Conservation (phyloP, 129 eudicot species). For the Artemisia argyi region DNA sequence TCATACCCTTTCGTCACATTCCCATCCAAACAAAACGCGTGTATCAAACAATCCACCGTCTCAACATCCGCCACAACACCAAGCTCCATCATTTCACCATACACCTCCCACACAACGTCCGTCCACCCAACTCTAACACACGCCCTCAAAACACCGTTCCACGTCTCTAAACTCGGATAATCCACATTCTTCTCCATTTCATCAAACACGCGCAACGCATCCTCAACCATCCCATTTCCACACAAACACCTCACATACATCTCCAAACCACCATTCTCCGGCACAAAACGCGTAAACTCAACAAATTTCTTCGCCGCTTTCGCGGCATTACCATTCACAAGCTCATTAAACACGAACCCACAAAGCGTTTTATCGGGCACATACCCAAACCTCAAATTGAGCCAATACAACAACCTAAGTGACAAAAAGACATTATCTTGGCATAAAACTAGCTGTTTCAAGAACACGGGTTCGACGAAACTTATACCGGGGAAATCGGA, state of each 20-base stretch:
- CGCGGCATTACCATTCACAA: slow-evolving; percentile 55
- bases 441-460: slow-evolving; percentile 46
- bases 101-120: slow-evolving; percentile 70
- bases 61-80: slow-evolving; percentile 59
- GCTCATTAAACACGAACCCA: slow-evolving; percentile 43
- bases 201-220: slow-evolving; percentile 53
- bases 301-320: slow-evolving; percentile 52
- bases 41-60: slow-evolving; percentile 55
- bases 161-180: slow-evolving; percentile 48
- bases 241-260: slow-evolving; percentile 50
- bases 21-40: slow-evolving; percentile 57
- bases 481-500: slow-evolving; percentile 53
- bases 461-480: slow-evolving; percentile 48
- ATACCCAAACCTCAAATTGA: slow-evolving; percentile 40
- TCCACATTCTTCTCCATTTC: slow-evolving; percentile 33
- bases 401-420: slow-evolving; percentile 55
- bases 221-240: slow-evolving; percentile 55
- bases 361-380: slow-evolving; percentile 35
- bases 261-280: slow-evolving; percentile 47
- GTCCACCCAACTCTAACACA: slow-evolving; percentile 38
- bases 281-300: slow-evolving; percentile 35
- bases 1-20: slow-evolving; percentile 52
- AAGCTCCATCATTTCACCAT: slow-evolving; percentile 53
- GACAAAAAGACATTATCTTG: slow-evolving; percentile 51
- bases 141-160: slow-evolving; percentile 51